A percentile compares a stretch with the other conserved stretches of the same genome.
Conservation (phyloP, 257 asterid species). For the Jaltomata sinuosa region DNA sequence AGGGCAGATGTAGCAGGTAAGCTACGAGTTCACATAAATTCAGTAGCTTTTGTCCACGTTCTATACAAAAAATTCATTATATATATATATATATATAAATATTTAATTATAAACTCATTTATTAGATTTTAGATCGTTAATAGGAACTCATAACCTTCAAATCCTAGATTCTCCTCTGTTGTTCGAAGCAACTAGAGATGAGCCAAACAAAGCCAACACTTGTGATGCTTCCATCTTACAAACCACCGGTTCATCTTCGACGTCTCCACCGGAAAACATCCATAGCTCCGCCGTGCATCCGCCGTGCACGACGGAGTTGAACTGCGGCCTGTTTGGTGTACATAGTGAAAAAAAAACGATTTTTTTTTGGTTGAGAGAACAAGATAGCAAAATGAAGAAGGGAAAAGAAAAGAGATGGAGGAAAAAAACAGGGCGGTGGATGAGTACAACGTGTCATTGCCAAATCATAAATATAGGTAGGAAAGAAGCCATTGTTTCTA, state of each 20-base stretch:
- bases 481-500: background rate
- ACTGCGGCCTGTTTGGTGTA: background rate
- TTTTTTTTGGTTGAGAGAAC: too few species aligned
- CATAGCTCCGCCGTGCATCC: background rate
- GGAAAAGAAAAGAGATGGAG: background rate
- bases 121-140: too few species aligned
- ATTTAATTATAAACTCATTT: too few species aligned
- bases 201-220: slow-evolving; percentile 30
- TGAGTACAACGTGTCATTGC: background rate
- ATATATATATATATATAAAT: too few species aligned
- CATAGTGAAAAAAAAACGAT: background rate
- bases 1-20: too few species aligned
- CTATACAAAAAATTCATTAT: too few species aligned
- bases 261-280: background rate
- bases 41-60: too few species aligned
- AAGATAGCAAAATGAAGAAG: too few species aligned
- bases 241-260: slow-evolving; percentile 9
- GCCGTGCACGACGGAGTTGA: background rate
- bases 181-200: background rate
- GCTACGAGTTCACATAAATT: too few species aligned
- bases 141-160: too few species aligned
- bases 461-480: background rate
- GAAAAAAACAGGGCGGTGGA: background rate
- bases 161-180: too few species aligned
- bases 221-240: slow-evolving; percentile 42